Conservation (phyloP, 208 protist species). For the Leishmania major region DNA sequence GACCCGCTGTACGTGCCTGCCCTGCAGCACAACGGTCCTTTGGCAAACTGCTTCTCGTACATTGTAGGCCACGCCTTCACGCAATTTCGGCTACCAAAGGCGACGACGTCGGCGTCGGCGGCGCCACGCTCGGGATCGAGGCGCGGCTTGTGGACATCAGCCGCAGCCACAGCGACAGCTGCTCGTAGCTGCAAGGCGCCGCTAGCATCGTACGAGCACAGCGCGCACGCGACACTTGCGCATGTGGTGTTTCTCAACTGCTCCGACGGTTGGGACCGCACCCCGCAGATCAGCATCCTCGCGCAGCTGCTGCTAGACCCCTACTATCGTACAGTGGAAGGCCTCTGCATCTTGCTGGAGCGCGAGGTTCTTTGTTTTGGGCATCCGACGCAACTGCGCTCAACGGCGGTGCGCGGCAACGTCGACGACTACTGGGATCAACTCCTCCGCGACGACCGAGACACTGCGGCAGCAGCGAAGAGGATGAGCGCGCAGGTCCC, state of each 20-base stretch:
- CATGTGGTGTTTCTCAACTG: conserved; percentile 65
- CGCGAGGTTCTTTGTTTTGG: conserved; percentile 94
- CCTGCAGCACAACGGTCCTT: conserved; percentile 24
- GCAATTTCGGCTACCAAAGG: conserved; percentile 16
- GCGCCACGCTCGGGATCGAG: conserved; percentile 1
- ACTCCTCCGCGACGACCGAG: not conserved
- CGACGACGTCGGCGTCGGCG: not conserved
- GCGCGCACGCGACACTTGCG: conserved; percentile 22
- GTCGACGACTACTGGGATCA: conserved; percentile 15
- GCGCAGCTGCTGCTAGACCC: conserved; percentile 91
- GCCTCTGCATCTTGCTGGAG: conserved; percentile 91
- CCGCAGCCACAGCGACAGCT: not conserved
- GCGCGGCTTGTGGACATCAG: not conserved
- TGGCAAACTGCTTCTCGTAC: conserved; percentile 34
- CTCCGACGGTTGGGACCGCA: conserved; percentile 94
- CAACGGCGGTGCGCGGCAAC: conserved; percentile 27
- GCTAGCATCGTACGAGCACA: conserved; percentile 25
- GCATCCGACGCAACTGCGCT: conserved; percentile 50
- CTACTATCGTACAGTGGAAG: conserved; percentile 93
- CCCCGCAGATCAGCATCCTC: conserved; percentile 77
- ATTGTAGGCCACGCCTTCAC: conserved; percentile 39
- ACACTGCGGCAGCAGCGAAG: not conserved
- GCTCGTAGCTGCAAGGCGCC: conserved; percentile 2
- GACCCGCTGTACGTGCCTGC: conserved; percentile 50
- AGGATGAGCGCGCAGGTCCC: not conserved